Evolutionary conservation across 2,329 filamentous ascomycete species (phyloP).

Genomic region (Cercospora nicotianae): DNA sequence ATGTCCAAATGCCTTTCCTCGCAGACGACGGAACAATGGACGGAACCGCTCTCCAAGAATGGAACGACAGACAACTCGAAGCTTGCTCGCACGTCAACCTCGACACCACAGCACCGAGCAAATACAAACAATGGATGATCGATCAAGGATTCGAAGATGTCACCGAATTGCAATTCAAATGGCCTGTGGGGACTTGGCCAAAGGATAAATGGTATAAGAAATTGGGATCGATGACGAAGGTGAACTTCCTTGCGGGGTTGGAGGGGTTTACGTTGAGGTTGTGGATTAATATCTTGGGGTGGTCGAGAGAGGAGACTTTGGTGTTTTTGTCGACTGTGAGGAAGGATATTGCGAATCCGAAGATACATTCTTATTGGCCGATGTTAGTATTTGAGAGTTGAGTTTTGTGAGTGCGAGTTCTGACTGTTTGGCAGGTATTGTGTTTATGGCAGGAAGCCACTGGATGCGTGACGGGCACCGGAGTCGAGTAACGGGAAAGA

Average conservation of each 20-base stretch:
- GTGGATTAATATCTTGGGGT: conserved; percentile 12
- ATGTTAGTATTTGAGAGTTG: conserved; percentile 1
- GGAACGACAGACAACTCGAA: conserved; percentile 20
- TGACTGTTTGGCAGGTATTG: conserved; percentile 5
- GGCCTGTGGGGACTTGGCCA: conserved; percentile 28
- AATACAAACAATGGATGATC: conserved; percentile 18
- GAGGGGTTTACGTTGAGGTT: conserved; percentile 38
- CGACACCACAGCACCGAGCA: conserved; percentile 7
- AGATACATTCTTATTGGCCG: conserved; percentile 18
- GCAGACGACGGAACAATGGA: conserved; percentile 45
- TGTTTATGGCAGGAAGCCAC: conserved; percentile 10
- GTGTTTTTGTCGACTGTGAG: conserved; percentile 13
- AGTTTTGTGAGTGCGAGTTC: neutral
- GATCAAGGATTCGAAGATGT: conserved; percentile 29
- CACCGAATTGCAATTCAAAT: conserved; percentile 22
- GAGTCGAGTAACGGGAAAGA: neutral
- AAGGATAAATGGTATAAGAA: conserved; percentile 29
- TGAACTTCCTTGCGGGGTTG: conserved; percentile 40
- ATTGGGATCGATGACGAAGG: conserved; percentile 20
- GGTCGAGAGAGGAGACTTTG: conserved; percentile 7
- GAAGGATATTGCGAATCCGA: conserved; percentile 12
- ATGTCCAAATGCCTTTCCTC: conserved; percentile 44
- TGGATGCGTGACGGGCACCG: neutral
- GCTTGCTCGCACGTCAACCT: conserved; percentile 15
- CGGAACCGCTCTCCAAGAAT: conserved; percentile 27